Percentiles rank a stretch among this genome's conserved stretches.
Conservation (phyloP, 2,329 filamentous ascomycete genomes). For the Biscogniauxia mediterranea region DNA sequence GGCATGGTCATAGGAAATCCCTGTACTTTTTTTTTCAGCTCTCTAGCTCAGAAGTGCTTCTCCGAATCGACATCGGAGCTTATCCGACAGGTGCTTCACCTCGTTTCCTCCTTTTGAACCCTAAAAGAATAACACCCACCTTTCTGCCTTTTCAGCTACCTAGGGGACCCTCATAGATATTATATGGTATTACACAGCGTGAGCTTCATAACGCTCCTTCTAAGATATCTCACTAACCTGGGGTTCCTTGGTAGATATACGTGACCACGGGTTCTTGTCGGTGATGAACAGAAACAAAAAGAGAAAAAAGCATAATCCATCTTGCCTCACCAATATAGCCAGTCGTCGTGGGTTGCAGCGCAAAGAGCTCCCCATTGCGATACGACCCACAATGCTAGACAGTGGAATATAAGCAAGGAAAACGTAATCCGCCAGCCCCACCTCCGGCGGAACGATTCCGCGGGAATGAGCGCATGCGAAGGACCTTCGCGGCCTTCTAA, state of each 20-base stretch:
- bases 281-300: background rate
- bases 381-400: conserved; percentile 32
- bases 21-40: too few species aligned
- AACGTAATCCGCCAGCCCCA: conserved; percentile 37
- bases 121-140: too few species aligned
- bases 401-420: conserved; percentile 36
- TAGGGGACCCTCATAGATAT: background rate
- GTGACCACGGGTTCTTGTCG: background rate
- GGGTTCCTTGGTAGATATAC: background rate
- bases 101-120: too few species aligned
- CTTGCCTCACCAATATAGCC: conserved; percentile 23
- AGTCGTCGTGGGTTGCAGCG: conserved; percentile 23
- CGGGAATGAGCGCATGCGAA: conserved; percentile 12
- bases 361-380: conserved; percentile 34
- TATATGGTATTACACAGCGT: background rate
- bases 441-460: conserved; percentile 18
- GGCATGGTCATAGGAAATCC: too few species aligned
- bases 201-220: background rate
- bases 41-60: too few species aligned
- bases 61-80: too few species aligned
- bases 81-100: too few species aligned
- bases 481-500: conserved; percentile 10
- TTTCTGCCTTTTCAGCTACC: too few species aligned
- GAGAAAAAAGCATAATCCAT: too few species aligned
- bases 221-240: background rate